phyloP scores from a whole-genome alignment of 176 grass and related monocot genomes.

The Oryza brachyantha region DNA sequence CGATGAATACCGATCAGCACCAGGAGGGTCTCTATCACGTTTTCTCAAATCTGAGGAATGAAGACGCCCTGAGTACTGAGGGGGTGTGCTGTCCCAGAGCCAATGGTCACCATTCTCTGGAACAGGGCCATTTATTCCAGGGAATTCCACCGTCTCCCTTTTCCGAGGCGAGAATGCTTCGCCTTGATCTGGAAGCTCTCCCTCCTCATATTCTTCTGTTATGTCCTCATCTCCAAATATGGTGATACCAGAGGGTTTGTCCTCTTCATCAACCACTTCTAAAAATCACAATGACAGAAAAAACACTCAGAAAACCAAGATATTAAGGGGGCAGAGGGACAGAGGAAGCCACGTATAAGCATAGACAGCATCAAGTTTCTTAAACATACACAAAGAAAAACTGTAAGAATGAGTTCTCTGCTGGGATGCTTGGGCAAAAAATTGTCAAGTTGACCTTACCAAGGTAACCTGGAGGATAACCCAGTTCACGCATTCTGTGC shows the following conservation, averaged over 20 bases:
- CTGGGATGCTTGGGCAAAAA: neutral
- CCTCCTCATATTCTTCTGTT: conserved; percentile 64
- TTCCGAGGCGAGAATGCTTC: conserved; percentile 35
- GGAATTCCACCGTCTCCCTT: conserved; percentile 79
- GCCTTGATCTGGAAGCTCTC: conserved; percentile 63
- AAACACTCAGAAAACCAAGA: conserved; percentile 20
- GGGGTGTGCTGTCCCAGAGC: conserved; percentile 56
- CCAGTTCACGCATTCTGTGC: conserved; percentile 86
- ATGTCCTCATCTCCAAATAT: conserved; percentile 70
- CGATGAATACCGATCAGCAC: conserved; percentile 46
- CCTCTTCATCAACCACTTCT: conserved; percentile 75
- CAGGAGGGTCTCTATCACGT: conserved; percentile 36
- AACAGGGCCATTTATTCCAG: conserved; percentile 83
- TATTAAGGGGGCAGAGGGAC: neutral
- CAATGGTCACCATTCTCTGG: conserved; percentile 73
- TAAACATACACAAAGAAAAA: neutral
- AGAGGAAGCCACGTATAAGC: neutral
- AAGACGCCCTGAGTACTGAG: conserved; percentile 20
- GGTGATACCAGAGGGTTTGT: conserved; percentile 86
- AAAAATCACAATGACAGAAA: conserved; percentile 14
- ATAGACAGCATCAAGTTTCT: neutral
- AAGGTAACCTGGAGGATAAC: conserved; percentile 95
- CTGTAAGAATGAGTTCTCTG: neutral
- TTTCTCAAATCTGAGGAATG: conserved; percentile 45
- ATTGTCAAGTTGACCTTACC: conserved; percentile 49